These are phyloP conservation scores for Lentinus polychrous DNA, from an alignment of 1,284 basidiomycete species.

Conservation along the genomic window DNA sequence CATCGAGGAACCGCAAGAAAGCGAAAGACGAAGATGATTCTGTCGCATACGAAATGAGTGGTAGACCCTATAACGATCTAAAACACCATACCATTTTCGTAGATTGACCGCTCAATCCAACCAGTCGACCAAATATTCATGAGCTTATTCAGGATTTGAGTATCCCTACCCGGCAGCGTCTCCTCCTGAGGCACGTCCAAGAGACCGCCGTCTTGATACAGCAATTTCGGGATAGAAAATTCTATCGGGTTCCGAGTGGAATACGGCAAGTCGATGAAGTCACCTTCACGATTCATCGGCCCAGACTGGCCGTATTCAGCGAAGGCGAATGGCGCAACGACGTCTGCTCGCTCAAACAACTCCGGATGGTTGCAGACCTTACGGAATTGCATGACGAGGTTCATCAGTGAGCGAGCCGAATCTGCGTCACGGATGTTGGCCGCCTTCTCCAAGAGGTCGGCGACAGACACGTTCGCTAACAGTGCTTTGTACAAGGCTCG, in stretches of 20 bases:
- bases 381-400: conserved; percentile 99
- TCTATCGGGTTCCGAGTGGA: conserved; percentile 87
- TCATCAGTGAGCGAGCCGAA: conserved; percentile 93
- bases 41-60: too few species aligned
- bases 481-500: conserved; percentile 89
- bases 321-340: conserved; percentile 89
- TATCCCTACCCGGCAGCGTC: conserved; percentile 49
- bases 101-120: conserved; percentile 70
- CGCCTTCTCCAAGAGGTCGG: conserved; percentile 92
- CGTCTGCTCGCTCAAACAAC: conserved; percentile 96
- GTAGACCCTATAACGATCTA: background rate
- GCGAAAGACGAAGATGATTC: conserved; percentile 43
- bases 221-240: conserved; percentile 65
- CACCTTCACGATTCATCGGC: conserved; percentile 79
- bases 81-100: conserved; percentile 44
- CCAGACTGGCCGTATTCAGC: conserved; percentile 79
- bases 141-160: conserved; percentile 59
- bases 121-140: conserved; percentile 91
- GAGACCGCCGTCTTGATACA: conserved; percentile 80
- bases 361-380: conserved; percentile 99
- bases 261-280: conserved; percentile 77
- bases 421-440: conserved; percentile 85
- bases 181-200: conserved; percentile 60
- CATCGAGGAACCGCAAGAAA: conserved; percentile 68
- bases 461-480: conserved; percentile 89